These are phyloP conservation scores for Fusarium pseudograminearum DNA, from an alignment of 2,329 filamentous ascomycete genomes.

Conservation along the genomic window DNA sequence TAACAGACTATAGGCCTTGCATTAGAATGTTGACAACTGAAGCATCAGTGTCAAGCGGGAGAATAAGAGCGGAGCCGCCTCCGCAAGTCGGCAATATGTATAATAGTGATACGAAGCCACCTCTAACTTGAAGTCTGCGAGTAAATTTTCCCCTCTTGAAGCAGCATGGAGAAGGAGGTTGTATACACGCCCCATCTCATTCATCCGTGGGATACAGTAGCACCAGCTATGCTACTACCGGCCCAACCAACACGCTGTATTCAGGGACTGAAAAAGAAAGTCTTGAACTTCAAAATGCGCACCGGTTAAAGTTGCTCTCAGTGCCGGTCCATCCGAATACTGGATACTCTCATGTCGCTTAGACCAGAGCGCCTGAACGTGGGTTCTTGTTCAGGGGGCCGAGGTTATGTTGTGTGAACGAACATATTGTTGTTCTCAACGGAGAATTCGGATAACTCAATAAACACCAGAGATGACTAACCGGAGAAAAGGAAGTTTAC, in stretches of 20 bases:
- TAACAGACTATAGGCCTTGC: too few species aligned
- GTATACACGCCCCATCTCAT: not conserved
- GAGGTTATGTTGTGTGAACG: slow-evolving; percentile 25
- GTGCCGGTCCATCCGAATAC: slow-evolving; percentile 2
- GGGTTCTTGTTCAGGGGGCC: slow-evolving; percentile 17
- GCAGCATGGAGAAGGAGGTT: not conserved
- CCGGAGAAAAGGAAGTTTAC: slow-evolving; percentile 43
- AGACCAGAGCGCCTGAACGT: not conserved
- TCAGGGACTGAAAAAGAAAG: not conserved
- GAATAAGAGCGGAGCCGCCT: not conserved
- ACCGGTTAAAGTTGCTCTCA: not conserved
- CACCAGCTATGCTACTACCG: not conserved
- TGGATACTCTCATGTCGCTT: slow-evolving; percentile 5
- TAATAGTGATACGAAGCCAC: not conserved
- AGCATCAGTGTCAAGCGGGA: not conserved
- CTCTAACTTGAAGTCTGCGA: not conserved
- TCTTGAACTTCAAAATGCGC: not conserved
- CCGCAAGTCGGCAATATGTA: not conserved
- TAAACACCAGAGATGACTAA: slow-evolving; percentile 8
- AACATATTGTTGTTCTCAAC: not conserved
- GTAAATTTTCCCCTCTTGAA: not conserved
- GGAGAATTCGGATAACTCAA: not conserved
- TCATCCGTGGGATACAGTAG: not conserved
- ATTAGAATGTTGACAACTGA: too few species aligned
- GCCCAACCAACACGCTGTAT: not conserved